Base-by-base conservation (phyloP, 2,329 filamentous ascomycete genomes). In the Diaporthe citriasiana region DNA sequence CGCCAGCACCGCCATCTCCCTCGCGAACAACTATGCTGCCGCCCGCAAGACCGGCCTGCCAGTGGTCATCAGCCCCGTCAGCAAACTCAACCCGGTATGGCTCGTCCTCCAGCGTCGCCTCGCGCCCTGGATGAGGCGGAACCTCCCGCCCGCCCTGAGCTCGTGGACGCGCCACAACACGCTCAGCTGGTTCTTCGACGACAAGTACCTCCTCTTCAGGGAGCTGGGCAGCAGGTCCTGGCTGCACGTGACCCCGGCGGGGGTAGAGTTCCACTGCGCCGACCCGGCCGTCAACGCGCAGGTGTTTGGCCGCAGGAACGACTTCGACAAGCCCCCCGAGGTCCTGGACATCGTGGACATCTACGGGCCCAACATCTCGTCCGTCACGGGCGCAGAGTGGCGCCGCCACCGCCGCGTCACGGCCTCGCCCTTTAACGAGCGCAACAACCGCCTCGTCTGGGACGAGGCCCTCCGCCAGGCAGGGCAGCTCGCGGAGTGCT, bases 231-330 rank as follows among this genome's bases (percentile, higher is more conserved):
- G 27, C 50, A 47, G 15, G 51, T n/a, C 51, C 8, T 70, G 50
- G 50, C 55, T 70, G 35, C 68, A 70, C 68, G 68, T 57, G n/a
- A 57, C 38, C 19, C 68, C 68, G 1, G 13, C 38, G n/a, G 53
- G 27, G 25, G 12, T 45, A 17, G 68, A 70, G 35, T 25, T 70
- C 17, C 68, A 70, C 68, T 55, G 33, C 33, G 51, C 53, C 51
- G 68, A 70, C 51, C 68, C 68, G 35, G 68, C 47, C 50, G 68
- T 70, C 33, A 70, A 57, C 68, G 68, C 68, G 51, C 68, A 70
- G 38, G 53, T 70, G 2, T 56, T 70, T 12, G 38, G 9, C 0
- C 19, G 68, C 3, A 8, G 68, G 3, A 17, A 2, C 0, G 51
- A 57, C 51, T 70, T 70, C 2, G 69, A 71, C 40, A 71, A 59